Base-by-base conservation (phyloP, 2,329 filamentous ascomycete genomes). In the Curvularia eragrostidis region DNA sequence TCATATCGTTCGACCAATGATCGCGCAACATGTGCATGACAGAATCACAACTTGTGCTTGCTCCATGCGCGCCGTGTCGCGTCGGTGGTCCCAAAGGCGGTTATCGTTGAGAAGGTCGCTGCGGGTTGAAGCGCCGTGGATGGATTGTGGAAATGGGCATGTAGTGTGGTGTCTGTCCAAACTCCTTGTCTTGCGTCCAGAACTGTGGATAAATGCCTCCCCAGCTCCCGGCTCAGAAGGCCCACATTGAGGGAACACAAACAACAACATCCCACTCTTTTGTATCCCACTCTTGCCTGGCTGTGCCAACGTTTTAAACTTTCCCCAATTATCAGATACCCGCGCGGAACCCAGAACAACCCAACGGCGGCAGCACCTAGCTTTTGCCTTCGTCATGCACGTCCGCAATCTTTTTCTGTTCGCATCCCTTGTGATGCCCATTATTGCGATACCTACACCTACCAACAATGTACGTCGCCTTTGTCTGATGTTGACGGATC, bases 61-160 rank as follows among this genome's bases (percentile, higher is more conserved):
- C 9, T 18, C 44, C 32, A 46, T 63, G 60, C 62, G 39, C 0
- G 5, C 13, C 1, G 13, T 10, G 36, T 52, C 23, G 51, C 21
- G 43, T 60, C 46, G 44, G 54, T 64, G 58, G 62, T 50, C 56
- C 60, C 43, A 15, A 44, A 63, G 54, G 59, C 58, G 62, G 57
- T 56, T 59, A 57, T 48, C 55, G 2, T 41, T 1, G 3, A 24
- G 41, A 48, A 15, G 12, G 36, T 34, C 10, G 18, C 38, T 10
- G 23, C 60, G 53, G 53, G 47, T 46, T 55, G 57, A 65, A 61
- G 57, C 57, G 57, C 60, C 36, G 55, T 55, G 54, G 48, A 47
- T 18, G 13, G 41, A 3, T 18, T 34, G 56, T 55, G 57, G 58
- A 64, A 23, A 61, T 60, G 59, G 62, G 28, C 8, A 10, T 52